Evolutionary conservation across 2,329 filamentous ascomycete species (phyloP).

Genomic region (Geosmithia morbida): DNA sequence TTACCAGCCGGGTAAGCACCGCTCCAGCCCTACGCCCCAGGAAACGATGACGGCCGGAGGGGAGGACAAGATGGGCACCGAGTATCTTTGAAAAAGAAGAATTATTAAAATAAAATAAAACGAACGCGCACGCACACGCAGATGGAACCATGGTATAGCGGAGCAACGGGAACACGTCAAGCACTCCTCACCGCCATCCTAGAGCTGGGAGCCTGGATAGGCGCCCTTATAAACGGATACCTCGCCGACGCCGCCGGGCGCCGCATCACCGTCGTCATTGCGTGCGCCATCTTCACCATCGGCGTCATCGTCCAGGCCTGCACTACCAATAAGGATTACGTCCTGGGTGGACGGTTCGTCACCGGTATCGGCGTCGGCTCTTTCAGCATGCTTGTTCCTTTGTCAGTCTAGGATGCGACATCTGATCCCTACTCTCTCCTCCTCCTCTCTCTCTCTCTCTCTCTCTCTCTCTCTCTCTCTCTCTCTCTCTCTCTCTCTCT

Average conservation of each 20-base stretch:
- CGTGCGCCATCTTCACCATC: slow-evolving; percentile 50
- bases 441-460: not conserved
- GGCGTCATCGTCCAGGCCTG: slow-evolving; percentile 52
- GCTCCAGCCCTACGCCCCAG: not conserved
- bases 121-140: not conserved
- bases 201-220: slow-evolving; percentile 66
- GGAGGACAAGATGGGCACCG: too few relatives aligned
- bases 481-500: not conserved
- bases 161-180: not conserved
- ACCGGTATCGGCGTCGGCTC: slow-evolving; percentile 25
- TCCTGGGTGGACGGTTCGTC: slow-evolving; percentile 58
- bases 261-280: slow-evolving; percentile 55
- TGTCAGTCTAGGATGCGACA: not conserved
- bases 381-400: not conserved
- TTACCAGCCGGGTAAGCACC: not conserved
- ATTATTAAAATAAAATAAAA: too few relatives aligned
- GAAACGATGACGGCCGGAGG: too few relatives aligned
- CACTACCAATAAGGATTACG: slow-evolving; percentile 23
- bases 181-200: slow-evolving; percentile 44
- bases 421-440: not conserved
- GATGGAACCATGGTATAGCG: not conserved
- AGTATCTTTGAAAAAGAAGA: too few relatives aligned
- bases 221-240: slow-evolving; percentile 54
- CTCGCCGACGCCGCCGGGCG: slow-evolving; percentile 56
- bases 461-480: not conserved